Conservation (phyloP, 305 asterid genomes). For the Solanum chacoense region DNA sequence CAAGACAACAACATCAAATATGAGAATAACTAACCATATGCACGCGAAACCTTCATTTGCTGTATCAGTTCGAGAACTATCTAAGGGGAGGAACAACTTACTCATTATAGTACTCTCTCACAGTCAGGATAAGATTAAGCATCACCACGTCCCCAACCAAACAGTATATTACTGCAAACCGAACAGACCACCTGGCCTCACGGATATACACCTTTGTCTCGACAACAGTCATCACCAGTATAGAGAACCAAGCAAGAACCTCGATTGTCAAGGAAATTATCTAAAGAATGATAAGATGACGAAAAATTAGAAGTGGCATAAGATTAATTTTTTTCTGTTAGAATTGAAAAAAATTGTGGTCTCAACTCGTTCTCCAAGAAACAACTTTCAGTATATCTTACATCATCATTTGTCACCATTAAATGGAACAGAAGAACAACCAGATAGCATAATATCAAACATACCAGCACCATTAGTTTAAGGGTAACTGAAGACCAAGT, state of each 20-base stretch:
- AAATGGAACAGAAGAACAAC: neutral
- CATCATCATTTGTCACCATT: neutral
- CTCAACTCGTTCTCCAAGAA: neutral
- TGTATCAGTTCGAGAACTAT: neutral
- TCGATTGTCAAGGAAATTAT: conserved; percentile 52
- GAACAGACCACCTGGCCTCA: conserved; percentile 79
- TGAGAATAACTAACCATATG: neutral
- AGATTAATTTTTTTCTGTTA: neutral
- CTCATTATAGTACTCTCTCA: conserved; percentile 48
- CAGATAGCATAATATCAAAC: neutral
- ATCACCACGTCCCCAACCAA: conserved; percentile 74
- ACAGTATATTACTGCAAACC: conserved; percentile 67
- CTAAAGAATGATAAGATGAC: conserved; percentile 14
- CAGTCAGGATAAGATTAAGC: conserved; percentile 56
- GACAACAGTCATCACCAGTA: conserved; percentile 57
- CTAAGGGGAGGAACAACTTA: conserved; percentile 24
- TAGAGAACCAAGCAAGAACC: conserved; percentile 69
- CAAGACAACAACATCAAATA: neutral
- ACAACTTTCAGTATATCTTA: neutral
- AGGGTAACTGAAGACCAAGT: neutral
- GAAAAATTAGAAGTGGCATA: conserved; percentile 2
- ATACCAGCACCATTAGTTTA: neutral
- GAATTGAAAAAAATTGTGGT: neutral
- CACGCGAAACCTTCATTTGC: neutral
- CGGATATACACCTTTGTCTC: conserved; percentile 67